Conservation (phyloP, 805 yeast species). For the Wickerhamomyces kurtzmanii region DNA sequence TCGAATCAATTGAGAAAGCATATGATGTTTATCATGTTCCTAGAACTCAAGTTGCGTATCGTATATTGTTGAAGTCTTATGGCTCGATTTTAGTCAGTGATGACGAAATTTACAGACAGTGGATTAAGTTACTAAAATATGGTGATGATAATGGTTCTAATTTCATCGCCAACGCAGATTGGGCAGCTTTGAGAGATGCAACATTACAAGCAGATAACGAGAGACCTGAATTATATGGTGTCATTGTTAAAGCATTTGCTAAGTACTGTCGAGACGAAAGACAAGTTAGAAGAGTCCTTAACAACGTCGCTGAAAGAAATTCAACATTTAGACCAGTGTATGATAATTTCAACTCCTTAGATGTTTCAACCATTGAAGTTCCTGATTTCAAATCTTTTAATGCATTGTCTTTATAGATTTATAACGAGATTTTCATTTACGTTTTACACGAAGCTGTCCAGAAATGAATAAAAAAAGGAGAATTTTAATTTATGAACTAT, state of each 20-base stretch:
- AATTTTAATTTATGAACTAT: no score
- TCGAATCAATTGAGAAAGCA: constrained; percentile 52
- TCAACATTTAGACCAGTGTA: constrained; percentile 27
- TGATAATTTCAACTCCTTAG: constrained; percentile 25
- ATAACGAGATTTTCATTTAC: no score
- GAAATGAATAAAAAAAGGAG: no score
- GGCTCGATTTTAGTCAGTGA: constrained; percentile 51
- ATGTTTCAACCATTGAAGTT: constrained; percentile 27
- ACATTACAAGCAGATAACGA: constrained; percentile 33
- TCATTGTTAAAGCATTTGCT: constrained; percentile 41
- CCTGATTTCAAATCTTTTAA: no score
- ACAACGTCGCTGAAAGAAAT: constrained; percentile 34
- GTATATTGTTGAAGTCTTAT: constrained; percentile 64
- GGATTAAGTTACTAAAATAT: constrained; percentile 42
- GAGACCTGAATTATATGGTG: constrained; percentile 44
- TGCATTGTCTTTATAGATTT: no score
- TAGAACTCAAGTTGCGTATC: constrained; percentile 59
- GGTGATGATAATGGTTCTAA: constrained; percentile 42
- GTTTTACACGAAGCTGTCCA: no score
- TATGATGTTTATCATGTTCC: constrained; percentile 47
- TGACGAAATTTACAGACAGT: constrained; percentile 42
- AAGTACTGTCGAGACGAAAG: constrained; percentile 36
- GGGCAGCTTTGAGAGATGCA: constrained; percentile 78
- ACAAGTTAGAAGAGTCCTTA: constrained; percentile 33
- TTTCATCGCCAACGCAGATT: constrained; percentile 74